Conservation (phyloP, 768 basidiomycete genomes). For the Hysterangium stoloniferum region DNA sequence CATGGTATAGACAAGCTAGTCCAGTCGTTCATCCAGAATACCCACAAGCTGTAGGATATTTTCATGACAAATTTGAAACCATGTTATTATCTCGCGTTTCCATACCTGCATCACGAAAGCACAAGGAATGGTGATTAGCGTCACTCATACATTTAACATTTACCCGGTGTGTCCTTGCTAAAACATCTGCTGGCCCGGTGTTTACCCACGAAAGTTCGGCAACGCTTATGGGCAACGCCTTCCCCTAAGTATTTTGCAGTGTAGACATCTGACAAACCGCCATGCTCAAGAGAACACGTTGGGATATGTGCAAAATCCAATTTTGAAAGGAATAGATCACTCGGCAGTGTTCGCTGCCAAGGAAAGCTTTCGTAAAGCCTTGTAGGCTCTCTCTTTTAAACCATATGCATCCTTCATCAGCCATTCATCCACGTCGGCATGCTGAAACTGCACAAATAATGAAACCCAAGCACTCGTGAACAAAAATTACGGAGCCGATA, state of each 20-base stretch:
- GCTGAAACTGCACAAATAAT: too few species aligned
- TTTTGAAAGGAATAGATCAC: neutral
- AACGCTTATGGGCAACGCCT: neutral
- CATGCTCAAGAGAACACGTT: neutral
- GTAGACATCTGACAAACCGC: neutral
- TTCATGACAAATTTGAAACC: neutral
- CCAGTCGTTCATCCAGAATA: too few species aligned
- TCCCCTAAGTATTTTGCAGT: neutral
- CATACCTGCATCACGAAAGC: neutral
- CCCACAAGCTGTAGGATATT: too few species aligned
- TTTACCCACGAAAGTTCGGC: neutral
- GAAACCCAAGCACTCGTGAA: too few species aligned
- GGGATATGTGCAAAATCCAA: neutral
- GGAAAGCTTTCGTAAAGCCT: conserved; percentile 1
- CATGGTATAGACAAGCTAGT: conserved; percentile 1
- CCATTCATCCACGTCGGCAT: too few species aligned
- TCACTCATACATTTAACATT: neutral
- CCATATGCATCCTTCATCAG: too few species aligned
- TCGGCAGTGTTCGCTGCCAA: neutral
- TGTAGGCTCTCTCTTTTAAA: neutral
- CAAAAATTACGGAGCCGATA: too few species aligned
- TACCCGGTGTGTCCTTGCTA: neutral
- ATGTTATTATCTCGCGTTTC: conserved; percentile 1
- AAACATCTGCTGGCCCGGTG: too few species aligned
- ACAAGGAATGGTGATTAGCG: neutral